A percentile compares a stretch with the other conserved stretches of the same genome.
phyloP scores from a whole-genome alignment of 305 asterid species.

The Fraxinus greggii region DNA sequence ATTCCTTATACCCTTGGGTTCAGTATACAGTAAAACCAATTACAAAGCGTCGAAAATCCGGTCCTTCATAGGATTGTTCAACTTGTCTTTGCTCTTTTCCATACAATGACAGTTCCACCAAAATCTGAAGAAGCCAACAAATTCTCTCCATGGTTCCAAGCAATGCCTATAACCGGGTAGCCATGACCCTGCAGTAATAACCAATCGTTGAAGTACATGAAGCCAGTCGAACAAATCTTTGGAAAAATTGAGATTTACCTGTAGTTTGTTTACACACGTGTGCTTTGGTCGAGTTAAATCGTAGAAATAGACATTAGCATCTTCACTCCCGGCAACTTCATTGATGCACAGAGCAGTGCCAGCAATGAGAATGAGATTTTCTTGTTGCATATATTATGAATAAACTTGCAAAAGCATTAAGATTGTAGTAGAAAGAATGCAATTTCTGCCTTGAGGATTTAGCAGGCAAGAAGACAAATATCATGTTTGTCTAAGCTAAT shows the following conservation, averaged over 20 bases:
- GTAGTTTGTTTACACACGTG: slow-evolving; percentile 92
- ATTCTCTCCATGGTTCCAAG: slow-evolving; percentile 97
- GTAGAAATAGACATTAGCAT: slow-evolving; percentile 84
- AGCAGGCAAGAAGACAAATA: not conserved
- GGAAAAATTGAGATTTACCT: slow-evolving; percentile 42
- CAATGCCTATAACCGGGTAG: slow-evolving; percentile 81
- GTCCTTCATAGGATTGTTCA: not conserved
- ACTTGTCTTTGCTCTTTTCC: slow-evolving; percentile 78
- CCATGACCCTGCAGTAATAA: slow-evolving; percentile 74
- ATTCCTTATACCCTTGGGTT: slow-evolving; percentile 21
- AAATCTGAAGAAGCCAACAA: slow-evolving; percentile 93
- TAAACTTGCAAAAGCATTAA: not conserved
- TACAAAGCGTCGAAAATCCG: not conserved
- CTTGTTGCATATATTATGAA: not conserved
- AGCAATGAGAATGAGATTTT: not conserved
- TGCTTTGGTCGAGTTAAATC: slow-evolving; percentile 85
- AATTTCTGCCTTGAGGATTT: not conserved
- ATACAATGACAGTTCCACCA: slow-evolving; percentile 92
- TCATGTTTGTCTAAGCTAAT: not conserved
- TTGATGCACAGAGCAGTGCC: slow-evolving; percentile 9
- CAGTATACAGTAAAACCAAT: slow-evolving; percentile 20
- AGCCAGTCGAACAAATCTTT: not conserved
- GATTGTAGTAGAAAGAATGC: not conserved
- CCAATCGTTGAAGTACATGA: not conserved
- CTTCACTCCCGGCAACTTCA: slow-evolving; percentile 97